Base-by-base conservation (phyloP, 805 yeast genomes). In the Lachancea thermotolerans region DNA sequence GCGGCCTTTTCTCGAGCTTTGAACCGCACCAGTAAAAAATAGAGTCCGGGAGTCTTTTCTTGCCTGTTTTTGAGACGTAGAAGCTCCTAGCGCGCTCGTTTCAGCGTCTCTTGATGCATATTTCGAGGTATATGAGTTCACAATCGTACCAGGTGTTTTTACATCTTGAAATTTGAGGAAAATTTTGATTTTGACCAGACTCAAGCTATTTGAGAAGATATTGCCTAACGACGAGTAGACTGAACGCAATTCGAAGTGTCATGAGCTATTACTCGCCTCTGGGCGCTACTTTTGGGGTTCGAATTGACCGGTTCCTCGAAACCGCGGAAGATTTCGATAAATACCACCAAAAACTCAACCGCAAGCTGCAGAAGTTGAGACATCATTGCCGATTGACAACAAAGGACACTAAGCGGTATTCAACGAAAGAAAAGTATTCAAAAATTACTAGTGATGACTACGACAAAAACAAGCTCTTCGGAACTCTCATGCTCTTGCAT, bases 241-340 rank as follows among this genome's bases (percentile, higher is more conserved):
- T 21, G 25, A 21, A 21, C 25, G 25, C 25, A 21, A 21, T 21
- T 21, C 4, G 25, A 21, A 21, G 4, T 21, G 17, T 27, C 15
- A 57, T 54, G 60, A 54, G 40, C 32, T 50, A 45, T 11, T 60
- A 51, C 41, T 60, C 67, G 15, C 67, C 73, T 17, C 48, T 69
- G 14, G 56, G 57, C 16, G 60, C 67, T 29, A 70, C 75, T 0
- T 65, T 55, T 51, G 75, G 75, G 14, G 77, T 72, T 11, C 78
- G 96, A 46, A 70, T 75, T 54, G 74, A 75, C 43, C 80, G 81
- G 11, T 77, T 79, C 53, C 71, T 88, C 44, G 78, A 77, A 53
- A 73, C 87, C 3, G 72, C 86, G 0, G 77, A 74, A 14, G 96
- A 89, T 57, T 88, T 67, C 60, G 77, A 74, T 38, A 79, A 77